These are phyloP conservation scores for Xylariaceae sp. DNA, from an alignment of 2,329 filamentous ascomycete species.

Conservation along the genomic window DNA sequence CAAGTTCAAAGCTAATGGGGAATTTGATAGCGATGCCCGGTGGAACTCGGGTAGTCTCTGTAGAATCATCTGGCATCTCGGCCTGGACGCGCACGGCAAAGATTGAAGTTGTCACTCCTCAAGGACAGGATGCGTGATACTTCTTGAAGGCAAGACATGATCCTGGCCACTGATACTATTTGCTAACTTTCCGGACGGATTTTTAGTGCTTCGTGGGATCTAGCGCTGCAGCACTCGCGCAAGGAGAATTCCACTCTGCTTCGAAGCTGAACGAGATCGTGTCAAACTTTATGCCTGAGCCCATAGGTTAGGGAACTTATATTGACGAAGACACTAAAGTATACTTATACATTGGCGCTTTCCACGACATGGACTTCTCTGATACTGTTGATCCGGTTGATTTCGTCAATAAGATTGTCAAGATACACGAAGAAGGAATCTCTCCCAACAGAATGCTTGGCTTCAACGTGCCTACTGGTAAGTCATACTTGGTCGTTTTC, in stretches of 20 bases:
- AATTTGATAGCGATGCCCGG: conserved; percentile 18
- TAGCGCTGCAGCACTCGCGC: conserved; percentile 4
- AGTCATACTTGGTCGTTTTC: not conserved
- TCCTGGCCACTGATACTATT: not conserved
- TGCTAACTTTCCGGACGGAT: not conserved
- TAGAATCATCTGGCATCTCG: conserved; percentile 13
- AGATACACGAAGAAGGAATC: conserved; percentile 11
- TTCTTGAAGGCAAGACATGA: conserved; percentile 16
- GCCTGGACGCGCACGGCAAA: conserved; percentile 17
- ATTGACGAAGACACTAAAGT: conserved; percentile 2
- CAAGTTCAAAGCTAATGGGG: not conserved
- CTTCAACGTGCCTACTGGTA: conserved; percentile 6
- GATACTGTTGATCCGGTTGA: conserved; percentile 11
- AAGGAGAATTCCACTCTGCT: conserved; percentile 16
- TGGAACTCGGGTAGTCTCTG: conserved; percentile 12
- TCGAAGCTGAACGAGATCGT: conserved; percentile 3
- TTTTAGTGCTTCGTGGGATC: conserved; percentile 8
- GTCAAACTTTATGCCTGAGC: conserved; percentile 9
- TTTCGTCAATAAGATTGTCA: conserved; percentile 10
- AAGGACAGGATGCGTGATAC: conserved; percentile 8
- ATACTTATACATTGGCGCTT: conserved; percentile 16
- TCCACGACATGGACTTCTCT: conserved; percentile 16
- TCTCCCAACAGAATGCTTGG: conserved; percentile 19
- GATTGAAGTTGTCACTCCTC: conserved; percentile 4
- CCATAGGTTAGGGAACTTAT: conserved; percentile 13